Conservation (phyloP, 208 protist genomes). For the Tritrichomonas musculus region DNA sequence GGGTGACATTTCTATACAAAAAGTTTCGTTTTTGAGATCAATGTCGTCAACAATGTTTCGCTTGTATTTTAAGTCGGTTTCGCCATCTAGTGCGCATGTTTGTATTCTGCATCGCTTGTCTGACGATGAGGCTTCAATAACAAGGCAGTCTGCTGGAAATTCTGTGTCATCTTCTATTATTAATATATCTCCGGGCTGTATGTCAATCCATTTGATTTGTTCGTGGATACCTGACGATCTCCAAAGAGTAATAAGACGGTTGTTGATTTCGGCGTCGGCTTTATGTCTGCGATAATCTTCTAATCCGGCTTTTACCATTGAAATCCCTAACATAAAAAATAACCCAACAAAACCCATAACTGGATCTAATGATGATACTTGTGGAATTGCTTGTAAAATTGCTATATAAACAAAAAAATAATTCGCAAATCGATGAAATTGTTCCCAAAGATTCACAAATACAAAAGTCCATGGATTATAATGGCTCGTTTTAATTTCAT, state of each 20-base stretch:
- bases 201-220: slow-evolving; percentile 49
- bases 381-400: not conserved
- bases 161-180: slow-evolving; percentile 73
- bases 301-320: not conserved
- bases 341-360: not conserved
- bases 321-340: slow-evolving; percentile 3
- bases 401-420: not conserved
- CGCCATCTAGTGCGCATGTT: slow-evolving; percentile 95
- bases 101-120: slow-evolving; percentile 82
- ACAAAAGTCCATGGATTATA: not conserved
- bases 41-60: slow-evolving; percentile 36
- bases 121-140: slow-evolving; percentile 81
- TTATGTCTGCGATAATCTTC: not conserved
- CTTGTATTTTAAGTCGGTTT: slow-evolving; percentile 97
- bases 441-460: not conserved
- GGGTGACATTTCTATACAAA: slow-evolving; percentile 8
- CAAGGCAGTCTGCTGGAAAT: slow-evolving; percentile 85
- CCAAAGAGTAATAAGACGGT: not conserved
- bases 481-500: not conserved
- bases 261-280: not conserved
- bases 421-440: slow-evolving; percentile 22
- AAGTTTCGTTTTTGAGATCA: not conserved
- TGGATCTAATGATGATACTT: not conserved
- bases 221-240: not conserved
- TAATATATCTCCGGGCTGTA: slow-evolving; percentile 82